Percentiles rank a stretch among this genome's conserved stretches.
Evolutionary conservation across 305 asterid species (phyloP).

Genomic region (Fraxinus paxiana): DNA sequence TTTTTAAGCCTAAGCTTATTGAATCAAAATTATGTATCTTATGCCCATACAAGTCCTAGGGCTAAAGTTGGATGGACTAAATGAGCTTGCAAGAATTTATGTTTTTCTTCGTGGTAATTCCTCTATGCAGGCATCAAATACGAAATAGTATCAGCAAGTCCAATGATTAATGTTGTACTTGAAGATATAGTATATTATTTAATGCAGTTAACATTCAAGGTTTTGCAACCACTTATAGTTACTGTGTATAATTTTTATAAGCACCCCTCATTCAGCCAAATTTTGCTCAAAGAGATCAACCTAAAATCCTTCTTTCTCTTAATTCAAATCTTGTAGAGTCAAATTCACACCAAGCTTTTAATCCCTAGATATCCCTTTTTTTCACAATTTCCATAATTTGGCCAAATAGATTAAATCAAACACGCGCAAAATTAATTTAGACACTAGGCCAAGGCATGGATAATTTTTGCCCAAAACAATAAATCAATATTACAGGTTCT

Average conservation of each 20-base stretch:
- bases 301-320: not conserved
- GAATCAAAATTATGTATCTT: not conserved
- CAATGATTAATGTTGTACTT: not conserved
- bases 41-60: not conserved
- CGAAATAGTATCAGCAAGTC: not conserved
- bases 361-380: not conserved
- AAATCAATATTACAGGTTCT: not conserved
- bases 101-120: not conserved
- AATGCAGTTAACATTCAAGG: not conserved
- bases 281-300: not conserved
- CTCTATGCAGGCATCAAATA: not conserved
- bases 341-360: not conserved
- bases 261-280: not conserved
- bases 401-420: not conserved
- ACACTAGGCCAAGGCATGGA: not conserved
- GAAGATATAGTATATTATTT: not conserved
- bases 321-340: not conserved
- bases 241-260: not conserved
- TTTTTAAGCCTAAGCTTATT: not conserved
- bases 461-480: not conserved
- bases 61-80: not conserved
- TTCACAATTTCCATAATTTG: not conserved
- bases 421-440: not conserved
- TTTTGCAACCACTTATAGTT: not conserved
- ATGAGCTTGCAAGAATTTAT: not conserved